phyloP scores from a whole-genome alignment of 164 flowering plant genomes.

The Buxus sempervirens region DNA sequence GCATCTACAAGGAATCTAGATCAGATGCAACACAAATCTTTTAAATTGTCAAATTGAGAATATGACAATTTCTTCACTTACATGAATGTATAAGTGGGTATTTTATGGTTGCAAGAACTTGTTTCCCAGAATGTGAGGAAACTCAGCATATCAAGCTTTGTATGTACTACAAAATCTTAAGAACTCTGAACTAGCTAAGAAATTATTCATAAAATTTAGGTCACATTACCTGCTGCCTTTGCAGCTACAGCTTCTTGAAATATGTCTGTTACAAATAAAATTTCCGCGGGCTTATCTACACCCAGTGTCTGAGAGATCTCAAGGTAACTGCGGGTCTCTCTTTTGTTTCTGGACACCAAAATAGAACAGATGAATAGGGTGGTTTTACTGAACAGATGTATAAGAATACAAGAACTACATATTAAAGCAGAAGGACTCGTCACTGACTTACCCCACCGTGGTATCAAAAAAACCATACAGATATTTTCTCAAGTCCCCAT shows the following conservation, averaged over 20 bases:
- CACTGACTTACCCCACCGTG: constrained; percentile 60
- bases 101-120: neutral
- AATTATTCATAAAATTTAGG: too few species aligned
- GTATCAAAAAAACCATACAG: constrained; percentile 88
- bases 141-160: neutral
- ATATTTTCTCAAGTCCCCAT: constrained; percentile 86
- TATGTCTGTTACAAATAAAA: constrained; percentile 85
- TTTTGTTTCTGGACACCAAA: constrained; percentile 57
- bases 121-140: neutral
- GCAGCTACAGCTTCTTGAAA: constrained; percentile 91
- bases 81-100: neutral
- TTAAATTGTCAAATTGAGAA: neutral
- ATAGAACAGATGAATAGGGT: neutral
- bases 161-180: too few species aligned
- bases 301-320: constrained; percentile 77
- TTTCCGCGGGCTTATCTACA: constrained; percentile 76
- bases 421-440: neutral
- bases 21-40: neutral
- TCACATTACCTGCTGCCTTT: constrained; percentile 72
- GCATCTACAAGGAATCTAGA: neutral
- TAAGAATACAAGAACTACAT: neutral
- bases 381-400: neutral
- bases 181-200: neutral
- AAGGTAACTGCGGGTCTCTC: constrained; percentile 66
- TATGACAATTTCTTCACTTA: neutral